These are phyloP conservation scores for Rhodomyrtus psidioides DNA, from an alignment of 441 rosid genomes.

Conservation along the genomic window DNA sequence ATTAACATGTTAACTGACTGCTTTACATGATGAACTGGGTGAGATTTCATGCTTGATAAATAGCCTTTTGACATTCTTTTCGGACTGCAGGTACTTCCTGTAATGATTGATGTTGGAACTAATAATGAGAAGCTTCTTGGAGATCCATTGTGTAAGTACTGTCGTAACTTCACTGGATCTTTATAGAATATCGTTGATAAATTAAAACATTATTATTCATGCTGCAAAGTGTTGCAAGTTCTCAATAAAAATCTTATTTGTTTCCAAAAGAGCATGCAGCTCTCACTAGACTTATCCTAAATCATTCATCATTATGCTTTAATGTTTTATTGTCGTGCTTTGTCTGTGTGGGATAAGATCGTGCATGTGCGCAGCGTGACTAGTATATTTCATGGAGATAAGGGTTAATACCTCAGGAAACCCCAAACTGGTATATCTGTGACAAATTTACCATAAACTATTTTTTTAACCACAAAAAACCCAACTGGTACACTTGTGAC, in stretches of 20 bases:
- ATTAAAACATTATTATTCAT: background rate
- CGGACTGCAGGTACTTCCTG: slow-evolving; percentile 81
- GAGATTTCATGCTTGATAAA: background rate
- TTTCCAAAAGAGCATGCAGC: background rate
- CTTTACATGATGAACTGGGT: background rate
- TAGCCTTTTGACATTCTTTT: background rate
- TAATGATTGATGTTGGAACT: slow-evolving; percentile 99
- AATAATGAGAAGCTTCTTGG: slow-evolving; percentile 89
- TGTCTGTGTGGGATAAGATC: background rate
- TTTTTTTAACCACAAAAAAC: too few species aligned
- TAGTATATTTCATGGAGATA: background rate
- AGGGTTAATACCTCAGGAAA: background rate
- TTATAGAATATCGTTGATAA: background rate
- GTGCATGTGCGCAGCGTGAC: background rate
- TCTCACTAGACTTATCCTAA: background rate
- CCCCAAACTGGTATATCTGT: too few species aligned
- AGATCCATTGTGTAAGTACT: slow-evolving; percentile 76
- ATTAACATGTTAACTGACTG: background rate
- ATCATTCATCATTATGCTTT: background rate
- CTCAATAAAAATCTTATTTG: background rate
- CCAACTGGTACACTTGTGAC: too few species aligned
- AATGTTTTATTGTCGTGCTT: background rate
- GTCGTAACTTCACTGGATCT: background rate
- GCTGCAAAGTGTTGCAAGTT: background rate
- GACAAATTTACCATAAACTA: too few species aligned